phyloP scores from a whole-genome alignment of 2,329 filamentous ascomycete species.

The Colletotrichum tamarilloi region DNA sequence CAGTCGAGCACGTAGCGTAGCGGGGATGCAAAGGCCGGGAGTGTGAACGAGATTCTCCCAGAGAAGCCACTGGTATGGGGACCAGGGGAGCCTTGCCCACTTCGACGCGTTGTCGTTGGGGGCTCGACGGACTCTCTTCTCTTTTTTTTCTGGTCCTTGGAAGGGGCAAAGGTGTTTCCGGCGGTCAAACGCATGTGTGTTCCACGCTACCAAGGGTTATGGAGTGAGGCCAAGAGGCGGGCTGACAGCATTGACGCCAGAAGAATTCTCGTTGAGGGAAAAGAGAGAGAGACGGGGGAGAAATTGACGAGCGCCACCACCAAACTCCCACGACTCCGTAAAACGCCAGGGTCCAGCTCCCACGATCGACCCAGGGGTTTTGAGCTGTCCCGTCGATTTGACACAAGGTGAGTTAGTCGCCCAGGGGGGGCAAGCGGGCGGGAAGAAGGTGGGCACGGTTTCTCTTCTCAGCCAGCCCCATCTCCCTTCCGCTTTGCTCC shows the following conservation, averaged over 20 bases:
- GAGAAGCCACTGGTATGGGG: neutral
- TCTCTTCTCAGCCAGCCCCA: too few relatives aligned
- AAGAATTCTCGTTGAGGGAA: too few relatives aligned
- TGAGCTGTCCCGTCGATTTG: neutral
- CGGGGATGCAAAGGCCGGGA: neutral
- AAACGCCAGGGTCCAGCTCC: neutral
- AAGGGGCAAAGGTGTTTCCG: neutral
- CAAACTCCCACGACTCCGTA: neutral
- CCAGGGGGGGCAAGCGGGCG: neutral
- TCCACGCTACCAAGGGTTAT: neutral
- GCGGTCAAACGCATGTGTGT: neutral
- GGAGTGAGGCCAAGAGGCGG: neutral
- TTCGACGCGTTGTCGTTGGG: neutral
- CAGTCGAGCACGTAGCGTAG: neutral
- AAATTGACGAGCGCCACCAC: neutral
- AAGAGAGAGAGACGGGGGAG: neutral
- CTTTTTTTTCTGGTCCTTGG: neutral
- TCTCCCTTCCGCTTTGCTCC: neutral
- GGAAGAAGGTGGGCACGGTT: neutral
- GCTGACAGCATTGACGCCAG: neutral
- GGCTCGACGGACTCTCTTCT: neutral
- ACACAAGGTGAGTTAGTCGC: neutral
- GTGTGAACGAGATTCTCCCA: too few relatives aligned
- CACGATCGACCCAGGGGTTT: conserved; percentile 9
- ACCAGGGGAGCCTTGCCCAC: neutral